phyloP scores from a whole-genome alignment of 495 filamentous ascomycete genomes.

The Sphaerosporella brunnea region DNA sequence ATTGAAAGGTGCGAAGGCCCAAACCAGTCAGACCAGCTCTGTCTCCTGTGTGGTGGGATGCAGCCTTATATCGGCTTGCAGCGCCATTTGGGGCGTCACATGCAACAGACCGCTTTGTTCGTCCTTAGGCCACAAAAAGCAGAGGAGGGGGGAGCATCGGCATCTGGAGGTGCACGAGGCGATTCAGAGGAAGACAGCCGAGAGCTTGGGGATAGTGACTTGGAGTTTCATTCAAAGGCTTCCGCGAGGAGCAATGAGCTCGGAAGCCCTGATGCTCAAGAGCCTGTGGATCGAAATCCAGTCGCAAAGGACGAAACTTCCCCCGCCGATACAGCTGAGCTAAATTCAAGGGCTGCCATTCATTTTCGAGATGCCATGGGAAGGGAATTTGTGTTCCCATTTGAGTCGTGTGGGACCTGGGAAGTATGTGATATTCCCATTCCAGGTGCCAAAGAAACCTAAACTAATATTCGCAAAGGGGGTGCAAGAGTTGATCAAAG shows the following conservation, averaged over 20 bases:
- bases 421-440: not conserved
- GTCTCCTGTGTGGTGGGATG: slow-evolving; percentile 7
- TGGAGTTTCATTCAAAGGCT: no score
- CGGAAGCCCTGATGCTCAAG: no score
- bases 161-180: not conserved
- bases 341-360: no score
- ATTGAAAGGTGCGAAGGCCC: slow-evolving; percentile 11
- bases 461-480: not conserved
- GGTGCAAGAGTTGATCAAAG: not conserved
- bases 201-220: not conserved
- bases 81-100: slow-evolving; percentile 17
- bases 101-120: slow-evolving; percentile 22
- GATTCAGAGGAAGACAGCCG: not conserved
- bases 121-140: slow-evolving; percentile 12
- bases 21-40: slow-evolving; percentile 8
- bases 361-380: not conserved
- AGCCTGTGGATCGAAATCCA: no score
- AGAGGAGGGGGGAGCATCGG: not conserved
- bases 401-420: not conserved
- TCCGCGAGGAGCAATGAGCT: no score
- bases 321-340: no score
- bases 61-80: slow-evolving; percentile 4
- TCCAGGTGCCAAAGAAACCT: not conserved
- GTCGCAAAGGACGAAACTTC: no score
- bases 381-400: not conserved